Evolutionary conservation across 2,329 filamentous ascomycete genomes (phyloP), one percentile per base, ranked within the genome.

Genomic region (Xylariales sp.): DNA sequence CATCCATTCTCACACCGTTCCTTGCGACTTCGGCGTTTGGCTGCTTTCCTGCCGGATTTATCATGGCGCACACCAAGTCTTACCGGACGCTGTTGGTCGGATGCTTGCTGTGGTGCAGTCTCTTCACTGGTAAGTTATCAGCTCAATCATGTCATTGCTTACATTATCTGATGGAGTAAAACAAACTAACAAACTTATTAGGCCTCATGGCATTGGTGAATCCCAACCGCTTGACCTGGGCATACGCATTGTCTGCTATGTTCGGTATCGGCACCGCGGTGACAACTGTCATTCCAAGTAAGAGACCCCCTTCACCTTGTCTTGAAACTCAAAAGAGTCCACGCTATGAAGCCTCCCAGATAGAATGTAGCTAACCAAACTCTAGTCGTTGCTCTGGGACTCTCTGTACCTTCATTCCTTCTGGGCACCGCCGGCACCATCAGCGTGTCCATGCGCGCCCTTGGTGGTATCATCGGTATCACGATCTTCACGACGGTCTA

Each of bases 91-190:
- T 37, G 13, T 25, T 37, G 6, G 34, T 28, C 24, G 5, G 20
- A n/a, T 24, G 24, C 4, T 23, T 37, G 16, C 29, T 37, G 24
- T 37, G 34, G 34, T 37, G 34, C 24, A 37, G 34, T 37, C 14
- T 37, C 11, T 37, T 37, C 18, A 16, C 34, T n/a, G 33, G 33
- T 35, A n/a, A 35, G 20, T 19, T n/a, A n/a, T n/a, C n/a, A 6
- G 18, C 8, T 8, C 1, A 7, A 33, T 13, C 4, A 21, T 23
- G 12, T 3, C 7, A 16, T 8, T 16, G 6, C 13, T 31, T 18
- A 8, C 16, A 17, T 16, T 8, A 8, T 25, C 23, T 25, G n/a
- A 25, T n/a, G n/a, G n/a, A 8, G n/a, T 3, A 17, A 8, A 10
- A 11, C 8, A 24, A 6, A 4, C 4, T 33, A 13, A 20, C 16